Evolutionary conservation across 352 stramenopile species (phyloP).

Genomic region (Pythium rishiriense): DNA sequence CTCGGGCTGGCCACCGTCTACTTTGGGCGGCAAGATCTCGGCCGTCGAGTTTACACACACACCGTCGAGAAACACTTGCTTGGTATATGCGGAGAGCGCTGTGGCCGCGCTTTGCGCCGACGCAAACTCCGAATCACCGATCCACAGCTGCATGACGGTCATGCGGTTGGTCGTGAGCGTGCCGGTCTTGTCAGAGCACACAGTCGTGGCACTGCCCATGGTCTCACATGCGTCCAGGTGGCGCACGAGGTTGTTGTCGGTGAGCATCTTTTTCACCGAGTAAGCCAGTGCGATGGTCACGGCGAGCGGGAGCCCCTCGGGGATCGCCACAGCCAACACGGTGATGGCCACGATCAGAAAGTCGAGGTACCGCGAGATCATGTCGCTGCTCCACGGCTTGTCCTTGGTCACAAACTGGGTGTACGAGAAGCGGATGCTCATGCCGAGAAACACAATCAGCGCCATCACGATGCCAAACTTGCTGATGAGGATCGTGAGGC

Average conservation of each 20-base stretch:
- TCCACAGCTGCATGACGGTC: constrained; percentile 66
- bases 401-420: constrained; percentile 39
- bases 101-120: constrained; percentile 36
- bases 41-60: constrained; percentile 70
- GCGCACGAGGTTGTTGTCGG: constrained; percentile 88
- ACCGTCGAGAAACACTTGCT: constrained; percentile 34
- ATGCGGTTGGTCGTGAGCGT: constrained; percentile 94
- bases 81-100: constrained; percentile 56
- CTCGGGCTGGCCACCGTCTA: constrained; percentile 51
- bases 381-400: not conserved
- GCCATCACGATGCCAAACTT: constrained; percentile 75
- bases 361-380: constrained; percentile 50
- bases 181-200: constrained; percentile 97
- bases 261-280: constrained; percentile 92
- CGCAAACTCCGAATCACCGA: constrained; percentile 15
- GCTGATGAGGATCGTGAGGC: constrained; percentile 78
- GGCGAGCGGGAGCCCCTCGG: constrained; percentile 96
- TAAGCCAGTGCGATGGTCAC: constrained; percentile 98
- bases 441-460: constrained; percentile 76
- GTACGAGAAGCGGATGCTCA: constrained; percentile 71
- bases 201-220: constrained; percentile 94
- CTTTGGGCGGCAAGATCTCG: constrained; percentile 34
- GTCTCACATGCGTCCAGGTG: constrained; percentile 90
- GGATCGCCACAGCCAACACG: constrained; percentile 96
- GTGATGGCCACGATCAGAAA: constrained; percentile 89